phyloP scores from a whole-genome alignment of 768 basidiomycete genomes.

The Leucosporidium creatinivorum region DNA sequence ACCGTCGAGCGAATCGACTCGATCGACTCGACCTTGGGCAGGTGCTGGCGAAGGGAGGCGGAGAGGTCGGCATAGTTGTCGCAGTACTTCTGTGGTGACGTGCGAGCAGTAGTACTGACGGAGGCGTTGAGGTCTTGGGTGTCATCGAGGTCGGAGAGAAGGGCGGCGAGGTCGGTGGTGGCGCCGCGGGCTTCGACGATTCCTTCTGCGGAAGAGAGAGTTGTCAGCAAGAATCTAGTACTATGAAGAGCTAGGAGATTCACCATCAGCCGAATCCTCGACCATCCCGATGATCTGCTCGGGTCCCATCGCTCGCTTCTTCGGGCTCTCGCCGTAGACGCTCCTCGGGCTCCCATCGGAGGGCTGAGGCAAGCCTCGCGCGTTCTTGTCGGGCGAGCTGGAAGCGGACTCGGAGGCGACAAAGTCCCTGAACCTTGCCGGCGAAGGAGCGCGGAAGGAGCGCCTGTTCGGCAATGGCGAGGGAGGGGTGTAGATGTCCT shows the following conservation, averaged over 20 bases:
- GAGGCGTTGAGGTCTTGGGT: conserved; percentile 8
- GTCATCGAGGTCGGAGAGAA: conserved; percentile 19
- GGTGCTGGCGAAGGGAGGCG: conserved; percentile 5
- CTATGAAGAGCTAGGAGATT: not conserved
- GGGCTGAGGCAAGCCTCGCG: conserved; percentile 10
- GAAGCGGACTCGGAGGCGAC: conserved; percentile 13
- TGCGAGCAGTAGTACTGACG: not conserved
- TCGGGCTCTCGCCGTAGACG: not conserved
- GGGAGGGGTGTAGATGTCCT: not conserved
- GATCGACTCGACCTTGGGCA: conserved; percentile 16
- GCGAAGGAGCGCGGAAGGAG: conserved; percentile 17
- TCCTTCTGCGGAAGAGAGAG: not conserved
- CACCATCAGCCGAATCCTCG: conserved; percentile 1
- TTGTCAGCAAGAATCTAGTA: not conserved
- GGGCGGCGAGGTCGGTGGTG: conserved; percentile 27
- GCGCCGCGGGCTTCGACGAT: conserved; percentile 15
- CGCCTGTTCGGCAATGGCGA: conserved; percentile 1
- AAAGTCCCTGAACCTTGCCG: conserved; percentile 18
- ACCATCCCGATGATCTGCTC: conserved; percentile 26
- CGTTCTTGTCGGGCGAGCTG: conserved; percentile 15
- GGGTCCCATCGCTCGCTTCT: conserved; percentile 25
- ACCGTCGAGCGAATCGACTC: conserved; percentile 26
- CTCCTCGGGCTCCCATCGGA: conserved; percentile 4
- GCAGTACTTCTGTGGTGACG: not conserved
- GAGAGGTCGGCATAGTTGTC: conserved; percentile 3